These are phyloP conservation scores for Cyberlindnera bimundalis DNA, from an alignment of 805 yeast species.

Conservation along the genomic window DNA sequence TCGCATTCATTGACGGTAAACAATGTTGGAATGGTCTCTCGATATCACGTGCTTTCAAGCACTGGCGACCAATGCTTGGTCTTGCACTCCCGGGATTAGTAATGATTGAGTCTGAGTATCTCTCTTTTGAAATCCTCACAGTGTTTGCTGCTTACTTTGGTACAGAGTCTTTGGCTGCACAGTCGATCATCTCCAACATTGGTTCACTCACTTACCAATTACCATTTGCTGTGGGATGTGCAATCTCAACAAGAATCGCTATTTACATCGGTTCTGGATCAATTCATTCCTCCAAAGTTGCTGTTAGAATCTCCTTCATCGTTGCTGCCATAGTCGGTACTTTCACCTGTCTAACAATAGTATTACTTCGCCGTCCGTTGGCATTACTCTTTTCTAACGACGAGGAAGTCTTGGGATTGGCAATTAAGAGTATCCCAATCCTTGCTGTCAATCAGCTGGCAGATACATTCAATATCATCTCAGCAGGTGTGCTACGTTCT, in stretches of 20 bases:
- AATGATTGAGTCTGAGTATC: slow-evolving; percentile 72
- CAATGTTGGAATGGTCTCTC: slow-evolving; percentile 70
- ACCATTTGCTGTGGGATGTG: slow-evolving; percentile 72
- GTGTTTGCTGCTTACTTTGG: slow-evolving; percentile 55
- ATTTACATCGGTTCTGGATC: slow-evolving; percentile 62
- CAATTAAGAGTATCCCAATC: slow-evolving; percentile 57
- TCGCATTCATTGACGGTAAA: slow-evolving; percentile 52
- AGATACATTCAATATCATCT: slow-evolving; percentile 68
- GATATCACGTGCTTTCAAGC: slow-evolving; percentile 40
- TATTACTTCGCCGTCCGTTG: slow-evolving; percentile 44
- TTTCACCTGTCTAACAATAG: slow-evolving; percentile 45
- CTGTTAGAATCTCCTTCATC: slow-evolving; percentile 39
- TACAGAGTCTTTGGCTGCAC: slow-evolving; percentile 48
- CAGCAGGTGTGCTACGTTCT: slow-evolving; percentile 71
- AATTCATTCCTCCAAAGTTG: slow-evolving; percentile 41
- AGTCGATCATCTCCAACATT: slow-evolving; percentile 46
- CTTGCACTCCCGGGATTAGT: slow-evolving; percentile 71
- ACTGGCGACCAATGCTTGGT: slow-evolving; percentile 56
- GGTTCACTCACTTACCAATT: slow-evolving; percentile 65
- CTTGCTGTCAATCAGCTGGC: slow-evolving; percentile 62
- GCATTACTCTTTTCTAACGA: slow-evolving; percentile 63
- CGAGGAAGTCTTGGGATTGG: slow-evolving; percentile 47
- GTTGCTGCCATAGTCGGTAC: slow-evolving; percentile 50
- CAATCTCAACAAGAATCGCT: slow-evolving; percentile 70
- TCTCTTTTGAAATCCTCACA: slow-evolving; percentile 72